A percentile compares a stretch with the other conserved stretches of the same genome.
These are phyloP conservation scores for Onygena corvina DNA, from an alignment of 2,329 filamentous ascomycete species.

Conservation along the genomic window DNA sequence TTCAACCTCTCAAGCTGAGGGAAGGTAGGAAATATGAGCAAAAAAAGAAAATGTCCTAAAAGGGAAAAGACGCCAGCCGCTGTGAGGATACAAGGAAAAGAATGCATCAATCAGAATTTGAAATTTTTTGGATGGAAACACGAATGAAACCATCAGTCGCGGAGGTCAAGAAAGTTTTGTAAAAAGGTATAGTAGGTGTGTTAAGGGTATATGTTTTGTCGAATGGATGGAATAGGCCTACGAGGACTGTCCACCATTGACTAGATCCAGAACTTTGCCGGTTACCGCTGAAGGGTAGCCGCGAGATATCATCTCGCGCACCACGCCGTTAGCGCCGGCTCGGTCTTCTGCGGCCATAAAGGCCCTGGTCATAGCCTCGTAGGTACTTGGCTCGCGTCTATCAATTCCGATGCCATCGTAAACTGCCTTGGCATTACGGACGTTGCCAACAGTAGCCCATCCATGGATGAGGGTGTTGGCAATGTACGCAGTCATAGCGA, in stretches of 20 bases:
- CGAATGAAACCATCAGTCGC: background rate
- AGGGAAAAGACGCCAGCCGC: slow-evolving; percentile 1
- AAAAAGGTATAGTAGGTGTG: background rate
- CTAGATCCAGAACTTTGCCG: slow-evolving; percentile 83
- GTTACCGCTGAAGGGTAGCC: slow-evolving; percentile 87
- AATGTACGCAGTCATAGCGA: slow-evolving; percentile 92
- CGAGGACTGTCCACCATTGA: slow-evolving; percentile 39
- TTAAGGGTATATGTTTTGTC: background rate
- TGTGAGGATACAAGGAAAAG: slow-evolving; percentile 10
- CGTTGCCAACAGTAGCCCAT: slow-evolving; percentile 76
- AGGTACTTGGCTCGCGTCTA: slow-evolving; percentile 90
- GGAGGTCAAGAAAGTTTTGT: background rate
- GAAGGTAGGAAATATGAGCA: slow-evolving; percentile 5
- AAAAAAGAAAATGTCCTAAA: slow-evolving; percentile 15
- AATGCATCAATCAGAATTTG: slow-evolving; percentile 8
- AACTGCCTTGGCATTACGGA: slow-evolving; percentile 63
- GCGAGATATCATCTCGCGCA: slow-evolving; percentile 78
- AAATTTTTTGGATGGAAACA: background rate
- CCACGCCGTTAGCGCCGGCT: slow-evolving; percentile 61
- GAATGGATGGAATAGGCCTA: background rate
- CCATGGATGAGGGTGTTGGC: slow-evolving; percentile 97
- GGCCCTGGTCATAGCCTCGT: slow-evolving; percentile 95
- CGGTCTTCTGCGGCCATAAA: slow-evolving; percentile 76
- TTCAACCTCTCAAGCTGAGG: background rate
- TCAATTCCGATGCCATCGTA: slow-evolving; percentile 66